Base-by-base conservation (phyloP, 2,329 filamentous ascomycete species). In the Cladophialophora immunda region DNA sequence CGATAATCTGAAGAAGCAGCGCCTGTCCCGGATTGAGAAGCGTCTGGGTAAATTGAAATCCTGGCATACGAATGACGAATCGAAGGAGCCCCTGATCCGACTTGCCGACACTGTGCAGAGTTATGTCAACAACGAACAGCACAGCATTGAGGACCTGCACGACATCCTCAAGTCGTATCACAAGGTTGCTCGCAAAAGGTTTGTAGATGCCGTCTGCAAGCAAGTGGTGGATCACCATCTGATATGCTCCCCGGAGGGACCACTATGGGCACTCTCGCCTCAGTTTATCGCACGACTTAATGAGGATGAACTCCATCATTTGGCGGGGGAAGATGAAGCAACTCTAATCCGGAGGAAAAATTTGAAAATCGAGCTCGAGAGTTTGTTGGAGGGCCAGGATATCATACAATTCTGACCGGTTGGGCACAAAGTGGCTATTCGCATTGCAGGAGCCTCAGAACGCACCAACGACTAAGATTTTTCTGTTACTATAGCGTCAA, bases 81-180 rank as follows among this genome's bases (percentile, higher is more conserved):
- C 59, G 67, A 17, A 62, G n/a, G 50, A 38, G 27, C 19, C 41
- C 22, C 50, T 66, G 7, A 55, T 67, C 30, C 17, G 45, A 47
- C 34, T 68, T 3, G n/a, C 55, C 11, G 62, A 68, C 34, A 47
- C 57, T 27, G 54, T 32, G 4, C 27, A 34, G 19, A 36, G 11
- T 7, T 29, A 63, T 36, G 75, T 77, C 70, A 77, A 74, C 63
- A 82, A 80, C 58, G 74, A 76, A 0, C 72, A 81, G 4, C 75
- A 82, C 47, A 75, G 77, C 0, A 70, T 81, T 3, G 79, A 85
- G 36, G 82, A 88, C 9, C 83, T 91, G 4, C 86, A 90, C 63
- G 85, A 91, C 66, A 84, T 86, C 1, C 79, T 92, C 0, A 75
- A 81, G 30, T 81, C 84, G 1, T 92, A 89, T 75, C 91, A 92